These are phyloP conservation scores for Furcasterigmium sp. DNA, from an alignment of 2,329 filamentous ascomycete genomes.

Conservation along the genomic window DNA sequence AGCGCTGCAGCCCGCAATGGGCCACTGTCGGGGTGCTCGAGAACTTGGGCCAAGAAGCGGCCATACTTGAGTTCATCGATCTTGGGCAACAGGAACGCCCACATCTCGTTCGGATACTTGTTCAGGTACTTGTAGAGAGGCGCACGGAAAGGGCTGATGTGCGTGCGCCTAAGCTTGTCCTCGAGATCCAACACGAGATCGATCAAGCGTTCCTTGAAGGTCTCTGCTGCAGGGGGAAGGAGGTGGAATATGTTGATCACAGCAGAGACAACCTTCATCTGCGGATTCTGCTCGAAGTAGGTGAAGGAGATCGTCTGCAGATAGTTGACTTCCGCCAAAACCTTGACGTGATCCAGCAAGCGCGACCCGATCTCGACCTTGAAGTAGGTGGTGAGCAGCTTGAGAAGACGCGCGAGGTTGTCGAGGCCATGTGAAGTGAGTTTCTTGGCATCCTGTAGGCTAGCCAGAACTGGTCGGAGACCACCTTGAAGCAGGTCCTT, in stretches of 20 bases:
- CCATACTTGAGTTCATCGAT: constrained; percentile 84
- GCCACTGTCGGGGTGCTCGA: constrained; percentile 69
- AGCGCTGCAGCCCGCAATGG: constrained; percentile 70
- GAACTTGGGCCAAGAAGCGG: constrained; percentile 82
- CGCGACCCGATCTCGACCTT: constrained; percentile 96
- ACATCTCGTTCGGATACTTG: constrained; percentile 84
- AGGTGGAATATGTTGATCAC: constrained; percentile 97
- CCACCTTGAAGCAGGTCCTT: constrained; percentile 95
- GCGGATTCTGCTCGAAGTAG: constrained; percentile 84
- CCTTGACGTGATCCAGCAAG: constrained; percentile 89
- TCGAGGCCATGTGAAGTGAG: constrained; percentile 85
- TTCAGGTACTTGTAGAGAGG: constrained; percentile 93
- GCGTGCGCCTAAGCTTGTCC: constrained; percentile 75
- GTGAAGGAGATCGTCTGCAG: constrained; percentile 92
- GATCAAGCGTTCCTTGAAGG: constrained; percentile 86
- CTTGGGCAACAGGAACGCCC: constrained; percentile 71
- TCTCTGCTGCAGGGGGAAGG: constrained; percentile 82
- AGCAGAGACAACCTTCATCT: constrained; percentile 91
- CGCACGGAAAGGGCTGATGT: constrained; percentile 84
- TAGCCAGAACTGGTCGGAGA: constrained; percentile 90
- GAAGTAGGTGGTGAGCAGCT: constrained; percentile 94
- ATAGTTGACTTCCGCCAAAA: constrained; percentile 73
- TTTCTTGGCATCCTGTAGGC: constrained; percentile 88
- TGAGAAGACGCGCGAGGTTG: constrained; percentile 82
- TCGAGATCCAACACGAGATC: constrained; percentile 89